Evolutionary conservation across 1,284 basidiomycete genomes (phyloP), one percentile per base, ranked within the genome.

Genomic region (Vanrija sp.): DNA sequence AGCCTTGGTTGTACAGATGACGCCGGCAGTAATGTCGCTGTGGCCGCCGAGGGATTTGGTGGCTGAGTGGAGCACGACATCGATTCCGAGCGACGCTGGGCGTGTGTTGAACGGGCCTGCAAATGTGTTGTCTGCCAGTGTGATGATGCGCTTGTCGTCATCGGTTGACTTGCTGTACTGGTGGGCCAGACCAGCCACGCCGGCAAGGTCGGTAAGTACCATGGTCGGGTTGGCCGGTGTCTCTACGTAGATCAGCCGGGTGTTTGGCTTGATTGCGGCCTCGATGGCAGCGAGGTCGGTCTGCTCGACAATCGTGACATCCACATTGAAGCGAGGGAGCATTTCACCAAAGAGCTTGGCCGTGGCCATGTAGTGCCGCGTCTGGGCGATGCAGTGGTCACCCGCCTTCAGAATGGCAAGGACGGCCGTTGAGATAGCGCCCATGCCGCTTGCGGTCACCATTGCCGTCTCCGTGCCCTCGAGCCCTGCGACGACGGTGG

Each of bases 151-250:
- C 34, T 47, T 38, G 46, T 39, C 46, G 38, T 39, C 38, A 29
- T 38, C 38, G 23, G 10, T 21, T 15, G 29, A 25, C 38, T 26
- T 40, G 46, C 43, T 26, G 46, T 40, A 46, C 43, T 43, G 9
- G 26, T 38, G 42, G 3, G 55, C 55, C 12, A 57, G 43, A 8
- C 12, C 51, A 2, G 38, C 55, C 10, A 57, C 47, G 3, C 38
- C 55, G 5, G 38, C 51, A 1, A 57, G 25, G 39, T 57, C 55
- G 12, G 55, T 57, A 9, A 57, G 51, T 2, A 57, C 55, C 21
- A 57, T 38, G 10, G 55, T 57, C 15, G 55, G 55, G 55, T 57
- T 57, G 43, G 55, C 55, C 8, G 55, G 55, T n/a, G 55, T 57
- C 47, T 57, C 55, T 43, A 57, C 44, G 51, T 52, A 57, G 55